Base-by-base conservation (phyloP, 192 early-diverging fungal genomes). In the Phycomyces nitens region DNA sequence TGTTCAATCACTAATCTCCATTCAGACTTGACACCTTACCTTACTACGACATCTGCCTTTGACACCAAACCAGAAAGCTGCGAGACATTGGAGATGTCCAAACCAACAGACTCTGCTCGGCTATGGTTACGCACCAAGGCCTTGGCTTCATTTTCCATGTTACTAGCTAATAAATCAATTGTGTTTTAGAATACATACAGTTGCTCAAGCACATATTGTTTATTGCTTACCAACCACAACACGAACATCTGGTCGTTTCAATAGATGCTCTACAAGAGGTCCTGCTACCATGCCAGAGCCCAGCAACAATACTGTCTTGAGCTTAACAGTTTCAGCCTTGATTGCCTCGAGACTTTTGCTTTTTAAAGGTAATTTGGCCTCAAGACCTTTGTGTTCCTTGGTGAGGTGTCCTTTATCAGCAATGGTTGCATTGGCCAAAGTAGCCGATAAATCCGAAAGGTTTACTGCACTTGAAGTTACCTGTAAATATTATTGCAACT, bases 241-340 rank as follows among this genome's bases (percentile, higher is more conserved):
- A 29, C 77, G 65, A 44, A 82, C 75, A 60, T 88, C 68, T 9
- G 73, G 65, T 14, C 71, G 64, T 15, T 88, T 70, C 0, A 86
- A 64, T 27, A 99, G 70, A 71, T 96, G 93, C 53, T 99, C 91
- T 18, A 97, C 92, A 20, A 94, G 73, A 15, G 97, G 97, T 64
- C 83, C 88, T 22, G 93, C 88, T 18, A 99, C 97, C 75, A 94
- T 94, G 10, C 97, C 95, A 12, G 93, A 93, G 11, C 74, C 70
- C 5, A 74, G 53, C 18, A 78, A 40, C 2, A 78, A 52, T 1
- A 78, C 69, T 22, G 77, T 84, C 55, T 80, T 64, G 16, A 55
- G 52, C 24, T 70, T 51, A 24, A 22, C 56, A 15, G 49, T 2
- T 50, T 10, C 29, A 34, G 29, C 2, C 2, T 34, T 34, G 7